phyloP scores from a whole-genome alignment of 139 green algal genomes.

The Tetraselmis striata region DNA sequence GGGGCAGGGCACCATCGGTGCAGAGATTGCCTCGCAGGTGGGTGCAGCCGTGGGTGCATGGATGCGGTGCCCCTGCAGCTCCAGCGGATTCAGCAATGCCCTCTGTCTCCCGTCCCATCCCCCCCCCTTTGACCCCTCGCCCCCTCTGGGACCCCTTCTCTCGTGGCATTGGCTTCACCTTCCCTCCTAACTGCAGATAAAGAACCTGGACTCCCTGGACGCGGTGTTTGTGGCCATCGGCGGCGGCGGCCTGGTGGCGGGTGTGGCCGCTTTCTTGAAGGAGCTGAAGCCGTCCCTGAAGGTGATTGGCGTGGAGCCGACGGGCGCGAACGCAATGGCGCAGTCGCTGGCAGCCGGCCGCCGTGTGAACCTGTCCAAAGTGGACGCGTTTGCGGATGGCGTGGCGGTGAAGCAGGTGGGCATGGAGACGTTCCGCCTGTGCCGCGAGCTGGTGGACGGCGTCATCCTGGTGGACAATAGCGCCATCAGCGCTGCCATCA shows the following conservation, averaged over 20 bases:
- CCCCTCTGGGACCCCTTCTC: no score
- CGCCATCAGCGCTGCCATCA: constrained; percentile 83
- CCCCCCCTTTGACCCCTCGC: no score
- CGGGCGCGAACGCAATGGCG: constrained; percentile 92
- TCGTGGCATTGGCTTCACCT: no score
- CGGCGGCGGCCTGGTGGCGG: constrained; percentile 86
- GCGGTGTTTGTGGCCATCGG: constrained; percentile 87
- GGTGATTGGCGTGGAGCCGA: constrained; percentile 90
- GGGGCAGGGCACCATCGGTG: constrained; percentile 89
- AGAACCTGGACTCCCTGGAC: constrained; percentile 55
- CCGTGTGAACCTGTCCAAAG: constrained; percentile 64
- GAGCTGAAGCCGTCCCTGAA: constrained; percentile 69
- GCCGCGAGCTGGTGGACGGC: constrained; percentile 79
- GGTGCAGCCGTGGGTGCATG: background rate
- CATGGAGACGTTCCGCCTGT: constrained; percentile 86
- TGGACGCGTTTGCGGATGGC: constrained; percentile 92
- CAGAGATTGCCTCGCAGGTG: constrained; percentile 81
- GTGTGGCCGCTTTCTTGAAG: constrained; percentile 87
- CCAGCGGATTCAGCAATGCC: no score
- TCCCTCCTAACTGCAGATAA: constrained; percentile 12
- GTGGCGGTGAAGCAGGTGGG: constrained; percentile 79
- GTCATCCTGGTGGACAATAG: constrained; percentile 84
- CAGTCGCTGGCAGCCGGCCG: constrained; percentile 58
- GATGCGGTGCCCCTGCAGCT: background rate
- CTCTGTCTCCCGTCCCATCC: no score